Base-by-base conservation (phyloP, 805 yeast genomes). In the Kregervanrija delftensis region DNA sequence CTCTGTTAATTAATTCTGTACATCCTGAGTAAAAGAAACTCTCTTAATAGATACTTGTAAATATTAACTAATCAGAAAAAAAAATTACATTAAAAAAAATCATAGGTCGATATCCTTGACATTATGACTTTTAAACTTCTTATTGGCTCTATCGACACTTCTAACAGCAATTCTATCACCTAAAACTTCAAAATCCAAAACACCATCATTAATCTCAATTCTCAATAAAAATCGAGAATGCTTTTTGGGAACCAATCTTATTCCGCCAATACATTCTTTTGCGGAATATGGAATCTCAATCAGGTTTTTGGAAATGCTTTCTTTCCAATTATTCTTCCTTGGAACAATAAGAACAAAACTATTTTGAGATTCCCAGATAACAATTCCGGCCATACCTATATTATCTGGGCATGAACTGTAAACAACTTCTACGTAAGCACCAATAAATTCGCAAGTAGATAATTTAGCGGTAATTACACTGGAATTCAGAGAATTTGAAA, bases 311-410 rank as follows among this genome's bases (percentile, higher is more conserved):
- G 22, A 49, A 1, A 59, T 43, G 32, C 55, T 50, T 3, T 49
- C 43, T 45, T 63, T 67, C 73, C 73, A 68, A 46, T 59, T 66
- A 22, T 60, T 62, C 9, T 56, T 55, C 38, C 74, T 57, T 3
- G 74, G 74, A 1, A 80, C 73, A 11, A 81, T 79, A 39, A 88
- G 56, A 2, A 86, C 72, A 56, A 86, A 83, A 48, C 76, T 74
- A 51, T 79, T 78, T 59, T 84, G 88, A 8, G 91, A 75, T 58
- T 89, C 97, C 84, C 93, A 86, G 2, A 86, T 66, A 2, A 89
- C 86, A 5, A 89, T 84, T 0, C 97, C 97, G 34, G 68, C 52
- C 31, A 72, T 54, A 0, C 93, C 95, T 8, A 82, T 69, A 44
- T 76, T 57, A 41, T 77, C 73, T 5, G 71, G 65, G 54, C 82